Base-by-base conservation (phyloP, 345 rosid genomes). In the Dipteronia dyeriana region DNA sequence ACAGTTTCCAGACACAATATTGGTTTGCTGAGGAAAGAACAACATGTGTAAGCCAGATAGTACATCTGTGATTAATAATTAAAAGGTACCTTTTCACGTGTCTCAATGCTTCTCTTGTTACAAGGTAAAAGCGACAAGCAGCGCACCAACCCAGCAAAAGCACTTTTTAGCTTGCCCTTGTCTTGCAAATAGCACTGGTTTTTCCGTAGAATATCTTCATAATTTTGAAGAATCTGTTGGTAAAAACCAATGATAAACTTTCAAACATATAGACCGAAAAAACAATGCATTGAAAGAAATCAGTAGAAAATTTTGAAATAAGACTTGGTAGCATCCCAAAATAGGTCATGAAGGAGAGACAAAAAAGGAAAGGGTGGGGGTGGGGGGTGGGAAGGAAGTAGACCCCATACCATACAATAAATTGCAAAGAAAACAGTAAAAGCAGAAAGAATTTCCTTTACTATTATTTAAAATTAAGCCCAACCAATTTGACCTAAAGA, bases 221-320 rank as follows among this genome's bases (percentile, higher is more conserved):
- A 96, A 83, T 85, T 90, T 82, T 89, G 91, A 66, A 96, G 92
- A 84, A 96, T 82, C 99, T 96, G 84, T 71, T 63, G n/a, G n/a
- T n/a, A n/a, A n/a, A n/a, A n/a, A n/a, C n/a, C n/a, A n/a, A n/a
- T n/a, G n/a, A n/a, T n/a, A n/a, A n/a, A n/a, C n/a, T n/a, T n/a
- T n/a, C n/a, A n/a, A n/a, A n/a, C n/a, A n/a, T n/a, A n/a, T n/a
- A n/a, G n/a, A n/a, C n/a, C n/a, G n/a, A n/a, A n/a, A n/a, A n/a
- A n/a, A n/a, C n/a, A n/a, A n/a, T n/a, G 10, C 23, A 64, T n/a
- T 20, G 56, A 63, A 66, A 38, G 65, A 5, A 57, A 17, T 73
- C 4, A 67, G 10, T 1, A 16, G 29, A 74, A 22, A 8, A 17
- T 14, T 66, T 17, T 57, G 22, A 59, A 53, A 73, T 57, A 59